phyloP scores from a whole-genome alignment of 768 basidiomycete species.

The Rhizopogon rudus region DNA sequence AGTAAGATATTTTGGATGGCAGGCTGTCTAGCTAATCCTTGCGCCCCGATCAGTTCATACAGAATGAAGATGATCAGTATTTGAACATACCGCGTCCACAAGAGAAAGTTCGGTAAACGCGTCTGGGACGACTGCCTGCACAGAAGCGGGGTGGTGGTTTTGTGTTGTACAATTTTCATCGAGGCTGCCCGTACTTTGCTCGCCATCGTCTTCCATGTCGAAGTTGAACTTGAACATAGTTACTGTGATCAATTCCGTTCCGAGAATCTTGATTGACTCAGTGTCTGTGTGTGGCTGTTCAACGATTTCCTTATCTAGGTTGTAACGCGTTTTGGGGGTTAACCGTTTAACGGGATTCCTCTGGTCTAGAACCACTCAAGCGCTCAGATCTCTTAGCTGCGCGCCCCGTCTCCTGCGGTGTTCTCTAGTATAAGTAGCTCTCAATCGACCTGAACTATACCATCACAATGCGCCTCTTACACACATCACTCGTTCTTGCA shows the following conservation, averaged over 20 bases:
- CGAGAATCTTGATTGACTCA: neutral
- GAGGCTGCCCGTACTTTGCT: conserved; percentile 8
- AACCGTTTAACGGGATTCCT: neutral
- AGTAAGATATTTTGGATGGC: conserved; percentile 76
- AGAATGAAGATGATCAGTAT: neutral
- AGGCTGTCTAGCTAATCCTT: conserved; percentile 57
- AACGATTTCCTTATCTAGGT: neutral
- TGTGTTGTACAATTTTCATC: conserved; percentile 6
- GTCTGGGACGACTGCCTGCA: conserved; percentile 2
- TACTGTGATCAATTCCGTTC: conserved; percentile 16
- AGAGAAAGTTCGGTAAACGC: conserved; percentile 26
- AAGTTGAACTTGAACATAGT: conserved; percentile 50
- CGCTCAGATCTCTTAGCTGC: neutral
- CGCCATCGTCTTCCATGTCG: conserved; percentile 35
- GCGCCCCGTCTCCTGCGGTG: neutral
- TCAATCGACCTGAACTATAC: neutral
- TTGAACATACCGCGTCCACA: conserved; percentile 25
- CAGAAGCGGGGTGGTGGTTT: neutral
- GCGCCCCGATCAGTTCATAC: conserved; percentile 6
- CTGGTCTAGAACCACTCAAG: neutral
- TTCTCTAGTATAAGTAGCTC: neutral
- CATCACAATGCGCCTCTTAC: conserved; percentile 16
- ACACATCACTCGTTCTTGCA: conserved; percentile 9
- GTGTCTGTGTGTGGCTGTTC: too few species aligned
- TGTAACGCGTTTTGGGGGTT: neutral